Conservation (phyloP, 2,329 filamentous ascomycete genomes). For the Lasiodiplodia hormozganensis region DNA sequence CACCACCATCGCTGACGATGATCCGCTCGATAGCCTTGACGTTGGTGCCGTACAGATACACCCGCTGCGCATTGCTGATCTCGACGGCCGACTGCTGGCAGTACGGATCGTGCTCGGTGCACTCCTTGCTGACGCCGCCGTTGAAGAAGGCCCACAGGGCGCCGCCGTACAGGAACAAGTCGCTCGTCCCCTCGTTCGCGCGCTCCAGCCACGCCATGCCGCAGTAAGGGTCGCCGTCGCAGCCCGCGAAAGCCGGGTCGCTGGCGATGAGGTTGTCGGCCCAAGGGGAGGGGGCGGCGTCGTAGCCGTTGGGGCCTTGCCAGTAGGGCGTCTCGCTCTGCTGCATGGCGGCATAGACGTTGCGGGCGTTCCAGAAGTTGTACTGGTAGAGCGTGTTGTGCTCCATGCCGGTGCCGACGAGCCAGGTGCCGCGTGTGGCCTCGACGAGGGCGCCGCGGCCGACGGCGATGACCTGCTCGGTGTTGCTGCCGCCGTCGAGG, state of each 20-base stretch:
- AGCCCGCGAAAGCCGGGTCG: conserved; percentile 40
- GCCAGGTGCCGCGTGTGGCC: conserved; percentile 59
- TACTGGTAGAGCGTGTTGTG: conserved; percentile 63
- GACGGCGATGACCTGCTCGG: conserved; percentile 51
- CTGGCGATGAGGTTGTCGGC: conserved; percentile 42
- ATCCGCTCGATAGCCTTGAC: conserved; percentile 16
- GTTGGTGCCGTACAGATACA: conserved; percentile 24
- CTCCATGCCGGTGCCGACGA: conserved; percentile 60
- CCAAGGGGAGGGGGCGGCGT: conserved; percentile 51
- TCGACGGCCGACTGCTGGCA: conserved; percentile 22
- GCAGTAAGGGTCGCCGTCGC: conserved; percentile 32
- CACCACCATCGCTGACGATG: conserved; percentile 1
- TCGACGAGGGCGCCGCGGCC: conserved; percentile 59
- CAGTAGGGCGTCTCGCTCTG: conserved; percentile 64
- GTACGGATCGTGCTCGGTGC: not conserved
- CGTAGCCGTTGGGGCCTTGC: conserved; percentile 39
- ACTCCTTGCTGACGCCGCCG: not conserved
- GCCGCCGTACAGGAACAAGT: conserved; percentile 22
- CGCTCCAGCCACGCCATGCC: conserved; percentile 29
- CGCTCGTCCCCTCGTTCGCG: not conserved
- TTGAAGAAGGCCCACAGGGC: conserved; percentile 28
- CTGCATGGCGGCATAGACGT: conserved; percentile 59
- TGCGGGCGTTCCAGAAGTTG: conserved; percentile 57
- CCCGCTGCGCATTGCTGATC: not conserved
- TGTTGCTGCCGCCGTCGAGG: conserved; percentile 42